Evolutionary conservation across 2,329 filamentous ascomycete species (phyloP).

Genomic region (Aspergillus amoenus): DNA sequence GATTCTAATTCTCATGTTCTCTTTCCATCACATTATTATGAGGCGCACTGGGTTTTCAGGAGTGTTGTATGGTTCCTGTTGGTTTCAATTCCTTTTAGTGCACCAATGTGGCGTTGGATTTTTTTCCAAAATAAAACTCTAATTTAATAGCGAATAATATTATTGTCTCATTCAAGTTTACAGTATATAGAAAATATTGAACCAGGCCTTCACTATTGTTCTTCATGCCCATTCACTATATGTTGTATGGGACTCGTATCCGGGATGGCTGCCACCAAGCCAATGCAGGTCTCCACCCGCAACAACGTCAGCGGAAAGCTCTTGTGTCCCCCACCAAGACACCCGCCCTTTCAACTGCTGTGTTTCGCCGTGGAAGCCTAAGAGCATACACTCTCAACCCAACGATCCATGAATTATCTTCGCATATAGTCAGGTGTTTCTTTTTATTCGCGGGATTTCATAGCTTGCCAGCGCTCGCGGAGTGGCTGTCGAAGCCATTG

Average conservation of each 20-base stretch:
- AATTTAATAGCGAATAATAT: too few species aligned
- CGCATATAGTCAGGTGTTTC: background rate
- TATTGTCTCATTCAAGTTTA: background rate
- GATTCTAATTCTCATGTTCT: background rate
- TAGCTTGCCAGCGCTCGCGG: background rate
- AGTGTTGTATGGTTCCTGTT: background rate
- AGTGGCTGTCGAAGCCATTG: background rate
- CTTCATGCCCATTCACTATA: background rate
- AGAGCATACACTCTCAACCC: background rate
- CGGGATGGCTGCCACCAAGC: background rate
- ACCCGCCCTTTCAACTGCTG: background rate
- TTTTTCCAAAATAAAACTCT: too few species aligned
- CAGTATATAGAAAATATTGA: background rate
- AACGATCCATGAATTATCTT: background rate
- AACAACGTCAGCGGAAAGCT: conserved; percentile 11
- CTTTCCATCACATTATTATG: background rate
- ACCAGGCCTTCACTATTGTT: background rate
- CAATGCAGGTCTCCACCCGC: conserved; percentile 1
- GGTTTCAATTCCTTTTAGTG: background rate
- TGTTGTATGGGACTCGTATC: background rate
- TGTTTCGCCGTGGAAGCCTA: background rate
- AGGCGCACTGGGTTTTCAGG: background rate
- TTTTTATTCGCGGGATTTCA: background rate
- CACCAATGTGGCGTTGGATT: background rate
- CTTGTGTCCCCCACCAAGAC: conserved; percentile 1